These are phyloP conservation scores for Extremus antarcticus DNA, from an alignment of 495 filamentous ascomycete genomes.

Conservation along the genomic window DNA sequence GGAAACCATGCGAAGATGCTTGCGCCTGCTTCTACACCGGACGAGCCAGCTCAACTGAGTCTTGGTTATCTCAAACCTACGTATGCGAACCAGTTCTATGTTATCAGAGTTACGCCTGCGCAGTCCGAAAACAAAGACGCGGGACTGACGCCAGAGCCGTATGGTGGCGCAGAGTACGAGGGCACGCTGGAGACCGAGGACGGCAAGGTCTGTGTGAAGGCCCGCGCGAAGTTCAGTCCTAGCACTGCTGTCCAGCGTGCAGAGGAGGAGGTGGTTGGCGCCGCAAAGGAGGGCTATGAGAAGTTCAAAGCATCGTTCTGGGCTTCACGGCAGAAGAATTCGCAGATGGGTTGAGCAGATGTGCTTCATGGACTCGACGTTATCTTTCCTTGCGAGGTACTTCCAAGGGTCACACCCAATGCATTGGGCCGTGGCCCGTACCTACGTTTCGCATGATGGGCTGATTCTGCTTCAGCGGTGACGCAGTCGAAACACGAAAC, in stretches of 20 bases:
- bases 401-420: too few relatives aligned
- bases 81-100: constrained; percentile 49
- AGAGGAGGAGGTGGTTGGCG: constrained; percentile 4
- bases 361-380: too few relatives aligned
- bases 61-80: constrained; percentile 52
- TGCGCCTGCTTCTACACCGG: constrained; percentile 20
- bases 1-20: constrained; percentile 28
- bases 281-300: constrained; percentile 6
- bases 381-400: too few relatives aligned
- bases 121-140: constrained; percentile 19
- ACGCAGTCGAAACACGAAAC: too few relatives aligned
- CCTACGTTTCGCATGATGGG: too few relatives aligned
- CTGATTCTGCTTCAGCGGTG: too few relatives aligned
- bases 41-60: constrained; percentile 37
- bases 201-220: constrained; percentile 52
- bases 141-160: constrained; percentile 14
- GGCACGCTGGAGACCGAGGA: constrained; percentile 34
- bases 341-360: constrained; percentile 6
- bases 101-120: constrained; percentile 43
- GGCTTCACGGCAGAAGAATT: constrained; percentile 15
- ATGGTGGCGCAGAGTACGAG: constrained; percentile 31
- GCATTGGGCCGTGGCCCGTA: too few relatives aligned
- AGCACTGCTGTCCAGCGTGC: neutral
- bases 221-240: constrained; percentile 11
- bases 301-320: constrained; percentile 20